Percentiles rank a stretch among this genome's conserved stretches.
Conservation (phyloP, 1,284 basidiomycete species). For the Sanghuangporus baumii region DNA sequence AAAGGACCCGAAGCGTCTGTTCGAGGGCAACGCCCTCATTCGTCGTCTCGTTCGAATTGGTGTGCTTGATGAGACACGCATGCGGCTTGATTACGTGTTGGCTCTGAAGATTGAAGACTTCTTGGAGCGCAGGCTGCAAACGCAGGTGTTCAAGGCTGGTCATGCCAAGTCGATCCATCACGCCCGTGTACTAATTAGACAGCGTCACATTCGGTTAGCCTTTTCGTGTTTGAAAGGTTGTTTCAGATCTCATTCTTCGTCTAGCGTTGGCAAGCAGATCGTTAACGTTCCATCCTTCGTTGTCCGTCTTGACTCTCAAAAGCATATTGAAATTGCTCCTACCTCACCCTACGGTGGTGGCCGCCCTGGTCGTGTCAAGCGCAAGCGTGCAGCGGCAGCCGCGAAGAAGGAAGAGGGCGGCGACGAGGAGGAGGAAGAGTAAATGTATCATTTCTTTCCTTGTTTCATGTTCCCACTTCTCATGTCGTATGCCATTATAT, state of each 20-base stretch:
- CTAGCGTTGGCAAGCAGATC: slow-evolving; percentile 96
- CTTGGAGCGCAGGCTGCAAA: slow-evolving; percentile 98
- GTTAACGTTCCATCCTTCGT: slow-evolving; percentile 99
- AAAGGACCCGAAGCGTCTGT: slow-evolving; percentile 99
- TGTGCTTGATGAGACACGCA: slow-evolving; percentile 98
- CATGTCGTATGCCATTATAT: slow-evolving; percentile 10
- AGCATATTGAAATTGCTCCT: slow-evolving; percentile 98
- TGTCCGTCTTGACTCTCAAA: slow-evolving; percentile 95
- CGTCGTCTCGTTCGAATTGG: slow-evolving; percentile 98
- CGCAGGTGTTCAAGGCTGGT: slow-evolving; percentile 99
- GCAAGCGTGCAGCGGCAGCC: slow-evolving; percentile 94
- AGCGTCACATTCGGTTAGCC: slow-evolving; percentile 89
- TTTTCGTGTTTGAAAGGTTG: neutral
- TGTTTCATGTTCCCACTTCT: neutral
- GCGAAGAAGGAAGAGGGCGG: slow-evolving; percentile 89
- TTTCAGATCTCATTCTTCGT: slow-evolving; percentile 2
- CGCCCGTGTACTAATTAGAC: slow-evolving; percentile 95
- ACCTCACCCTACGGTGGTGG: slow-evolving; percentile 98
- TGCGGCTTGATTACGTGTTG: slow-evolving; percentile 99
- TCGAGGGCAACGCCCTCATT: slow-evolving; percentile 99
- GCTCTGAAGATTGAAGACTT: slow-evolving; percentile 99
- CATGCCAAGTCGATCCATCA: slow-evolving; percentile 99
- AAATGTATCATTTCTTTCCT: slow-evolving; percentile 25
- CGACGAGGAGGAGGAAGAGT: slow-evolving; percentile 90
- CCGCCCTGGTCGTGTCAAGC: slow-evolving; percentile 96